These are phyloP conservation scores for Trypanosoma melophagium DNA, from an alignment of 208 protist species.

Conservation along the genomic window DNA sequence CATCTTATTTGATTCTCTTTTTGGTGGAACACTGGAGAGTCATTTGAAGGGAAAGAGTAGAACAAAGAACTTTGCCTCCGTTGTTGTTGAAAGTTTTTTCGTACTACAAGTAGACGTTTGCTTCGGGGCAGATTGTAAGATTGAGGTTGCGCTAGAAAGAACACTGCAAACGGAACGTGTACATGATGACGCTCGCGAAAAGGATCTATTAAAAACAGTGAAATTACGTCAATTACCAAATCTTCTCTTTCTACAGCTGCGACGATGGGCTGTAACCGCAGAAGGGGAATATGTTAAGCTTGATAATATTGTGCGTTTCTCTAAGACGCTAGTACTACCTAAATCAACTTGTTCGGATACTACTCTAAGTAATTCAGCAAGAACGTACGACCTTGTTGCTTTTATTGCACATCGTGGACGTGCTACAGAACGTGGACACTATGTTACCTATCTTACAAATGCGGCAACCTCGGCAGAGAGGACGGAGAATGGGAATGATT, in stretches of 20 bases:
- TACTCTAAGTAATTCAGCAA: constrained; percentile 32
- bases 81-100: constrained; percentile 68
- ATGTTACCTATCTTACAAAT: constrained; percentile 67
- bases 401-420: constrained; percentile 71
- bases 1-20: constrained; percentile 47
- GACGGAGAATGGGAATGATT: background rate
- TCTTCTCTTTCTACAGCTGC: constrained; percentile 73
- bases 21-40: constrained; percentile 72
- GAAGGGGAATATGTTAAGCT: constrained; percentile 86
- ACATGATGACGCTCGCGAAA: constrained; percentile 51
- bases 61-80: constrained; percentile 51
- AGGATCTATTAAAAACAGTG: constrained; percentile 67
- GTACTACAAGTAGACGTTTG: constrained; percentile 61
- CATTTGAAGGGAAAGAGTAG: constrained; percentile 65
- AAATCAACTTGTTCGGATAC: constrained; percentile 48
- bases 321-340: constrained; percentile 55
- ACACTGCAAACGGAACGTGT: constrained; percentile 61
- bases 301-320: constrained; percentile 68
- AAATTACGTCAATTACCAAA: constrained; percentile 48
- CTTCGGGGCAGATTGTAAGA: constrained; percentile 58
- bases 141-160: constrained; percentile 68
- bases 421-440: constrained; percentile 60
- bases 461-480: background rate
- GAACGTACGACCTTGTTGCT: constrained; percentile 65
- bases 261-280: constrained; percentile 80